Evolutionary conservation across 2,329 filamentous ascomycete species (phyloP).

Genomic region (Fusarium pilosicola): DNA sequence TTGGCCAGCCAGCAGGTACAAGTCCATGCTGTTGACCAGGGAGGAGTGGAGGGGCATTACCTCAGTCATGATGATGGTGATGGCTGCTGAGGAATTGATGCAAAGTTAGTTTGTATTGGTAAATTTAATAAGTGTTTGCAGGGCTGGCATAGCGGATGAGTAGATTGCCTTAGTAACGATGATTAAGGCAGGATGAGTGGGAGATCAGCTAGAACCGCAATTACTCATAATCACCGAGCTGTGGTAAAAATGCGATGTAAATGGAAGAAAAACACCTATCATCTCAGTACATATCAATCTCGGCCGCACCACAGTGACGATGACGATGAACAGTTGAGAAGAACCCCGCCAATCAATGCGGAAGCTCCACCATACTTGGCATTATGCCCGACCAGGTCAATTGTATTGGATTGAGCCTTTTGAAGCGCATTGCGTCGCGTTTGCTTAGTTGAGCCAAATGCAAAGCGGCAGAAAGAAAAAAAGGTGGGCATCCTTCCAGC

Average conservation of each 20-base stretch:
- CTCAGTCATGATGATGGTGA: slow-evolving; percentile 40
- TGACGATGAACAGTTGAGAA: slow-evolving; percentile 43
- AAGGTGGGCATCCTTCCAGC: slow-evolving; percentile 14
- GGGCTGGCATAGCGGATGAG: background rate
- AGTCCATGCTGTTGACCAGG: slow-evolving; percentile 5
- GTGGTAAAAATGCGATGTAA: background rate
- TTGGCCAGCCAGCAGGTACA: slow-evolving; percentile 10
- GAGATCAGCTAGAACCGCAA: background rate
- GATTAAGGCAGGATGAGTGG: background rate
- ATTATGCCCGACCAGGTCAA: slow-evolving; percentile 33
- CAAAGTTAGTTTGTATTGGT: slow-evolving; percentile 16
- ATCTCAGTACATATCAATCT: slow-evolving; percentile 9
- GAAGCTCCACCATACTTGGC: slow-evolving; percentile 43
- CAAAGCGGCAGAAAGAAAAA: slow-evolving; percentile 12
- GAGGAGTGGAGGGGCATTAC: slow-evolving; percentile 35
- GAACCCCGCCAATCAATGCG: slow-evolving; percentile 41
- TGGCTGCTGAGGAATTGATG: slow-evolving; percentile 9
- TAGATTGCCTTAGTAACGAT: background rate
- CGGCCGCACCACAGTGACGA: slow-evolving; percentile 36
- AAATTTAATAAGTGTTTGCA: background rate
- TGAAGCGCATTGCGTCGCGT: slow-evolving; percentile 21
- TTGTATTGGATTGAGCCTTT: slow-evolving; percentile 33
- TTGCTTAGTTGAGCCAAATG: slow-evolving; percentile 33
- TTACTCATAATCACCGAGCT: background rate
- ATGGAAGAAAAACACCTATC: slow-evolving; percentile 18